phyloP scores from a whole-genome alignment of 768 basidiomycete species.

The Royoungia palumana region DNA sequence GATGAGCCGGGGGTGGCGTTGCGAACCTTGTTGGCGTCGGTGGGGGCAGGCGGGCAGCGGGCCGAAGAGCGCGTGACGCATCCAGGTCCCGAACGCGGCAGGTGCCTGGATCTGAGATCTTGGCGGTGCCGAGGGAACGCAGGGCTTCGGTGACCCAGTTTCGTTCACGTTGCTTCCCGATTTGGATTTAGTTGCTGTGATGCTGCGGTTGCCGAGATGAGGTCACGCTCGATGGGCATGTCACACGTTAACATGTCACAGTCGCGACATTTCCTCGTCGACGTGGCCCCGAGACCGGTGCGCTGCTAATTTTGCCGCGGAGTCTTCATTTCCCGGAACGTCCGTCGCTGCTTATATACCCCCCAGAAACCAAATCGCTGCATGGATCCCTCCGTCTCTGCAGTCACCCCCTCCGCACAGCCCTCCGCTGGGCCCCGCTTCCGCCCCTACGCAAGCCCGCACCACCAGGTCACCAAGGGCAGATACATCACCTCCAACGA shows the following conservation, averaged over 20 bases:
- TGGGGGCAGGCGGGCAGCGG: constrained; percentile 18
- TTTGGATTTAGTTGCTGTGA: constrained; percentile 33
- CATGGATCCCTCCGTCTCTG: constrained; percentile 46
- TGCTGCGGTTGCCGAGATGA: constrained; percentile 31
- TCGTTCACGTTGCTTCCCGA: constrained; percentile 34
- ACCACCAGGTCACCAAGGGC: constrained; percentile 80
- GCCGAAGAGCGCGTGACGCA: constrained; percentile 13
- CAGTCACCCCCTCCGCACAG: constrained; percentile 30
- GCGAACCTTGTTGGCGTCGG: constrained; percentile 7
- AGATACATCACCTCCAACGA: constrained; percentile 90
- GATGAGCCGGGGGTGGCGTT: constrained; percentile 20
- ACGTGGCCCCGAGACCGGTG: constrained; percentile 34
- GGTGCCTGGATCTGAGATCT: constrained; percentile 39
- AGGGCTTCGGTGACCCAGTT: constrained; percentile 26
- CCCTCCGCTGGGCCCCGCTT: constrained; percentile 37
- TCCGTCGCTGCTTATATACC: constrained; percentile 12
- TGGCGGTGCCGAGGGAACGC: constrained; percentile 44
- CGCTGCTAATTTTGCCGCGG: constrained; percentile 31
- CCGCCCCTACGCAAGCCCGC: constrained; percentile 70
- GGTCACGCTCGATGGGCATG: constrained; percentile 27
- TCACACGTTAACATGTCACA: constrained; percentile 25
- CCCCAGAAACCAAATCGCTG: constrained; percentile 10
- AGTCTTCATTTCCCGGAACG: constrained; percentile 24
- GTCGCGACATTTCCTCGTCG: constrained; percentile 33
- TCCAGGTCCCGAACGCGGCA: constrained; percentile 9